Conservation (phyloP, 2,329 filamentous ascomycete genomes). For the Xylariomycetidae sp. region DNA sequence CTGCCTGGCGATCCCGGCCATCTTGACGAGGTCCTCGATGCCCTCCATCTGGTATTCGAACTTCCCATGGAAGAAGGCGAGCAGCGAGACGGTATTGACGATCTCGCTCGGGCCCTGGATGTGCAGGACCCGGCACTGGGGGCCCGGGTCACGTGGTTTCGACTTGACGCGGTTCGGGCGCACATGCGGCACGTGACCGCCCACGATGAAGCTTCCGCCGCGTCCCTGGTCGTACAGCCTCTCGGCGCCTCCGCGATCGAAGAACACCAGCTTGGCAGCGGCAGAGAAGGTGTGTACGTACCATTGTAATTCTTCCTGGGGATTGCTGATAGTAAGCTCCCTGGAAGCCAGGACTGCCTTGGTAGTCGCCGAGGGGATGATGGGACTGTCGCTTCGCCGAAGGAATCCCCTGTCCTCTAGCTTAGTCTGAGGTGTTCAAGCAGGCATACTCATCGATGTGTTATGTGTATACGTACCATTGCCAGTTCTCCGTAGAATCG, state of each 20-base stretch:
- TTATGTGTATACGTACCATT: too few relatives aligned
- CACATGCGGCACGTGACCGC: background rate
- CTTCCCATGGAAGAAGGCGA: background rate
- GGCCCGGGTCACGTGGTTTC: background rate
- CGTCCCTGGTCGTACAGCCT: background rate
- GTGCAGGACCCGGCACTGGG: background rate
- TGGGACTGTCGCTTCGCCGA: too few relatives aligned
- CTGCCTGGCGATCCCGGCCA: too few relatives aligned
- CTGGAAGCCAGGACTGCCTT: too few relatives aligned
- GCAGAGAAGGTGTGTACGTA: too few relatives aligned
- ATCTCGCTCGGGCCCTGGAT: background rate
- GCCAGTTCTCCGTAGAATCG: too few relatives aligned
- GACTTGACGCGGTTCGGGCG: background rate
- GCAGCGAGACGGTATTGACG: background rate
- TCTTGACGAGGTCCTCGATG: background rate
- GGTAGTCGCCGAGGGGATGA: too few relatives aligned
- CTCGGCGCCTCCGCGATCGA: constrained; percentile 15
- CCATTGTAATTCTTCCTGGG: too few relatives aligned
- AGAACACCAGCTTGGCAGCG: constrained; percentile 36
- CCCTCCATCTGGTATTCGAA: background rate
- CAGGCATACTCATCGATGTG: too few relatives aligned
- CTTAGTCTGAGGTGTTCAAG: too few relatives aligned
- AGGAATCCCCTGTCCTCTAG: too few relatives aligned
- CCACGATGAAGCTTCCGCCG: background rate
- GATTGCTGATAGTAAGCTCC: too few relatives aligned